Percentiles rank a stretch among this genome's conserved stretches.
Evolutionary conservation across 192 early-diverging fungal species (phyloP).

Genomic region (Podila minutissima): DNA sequence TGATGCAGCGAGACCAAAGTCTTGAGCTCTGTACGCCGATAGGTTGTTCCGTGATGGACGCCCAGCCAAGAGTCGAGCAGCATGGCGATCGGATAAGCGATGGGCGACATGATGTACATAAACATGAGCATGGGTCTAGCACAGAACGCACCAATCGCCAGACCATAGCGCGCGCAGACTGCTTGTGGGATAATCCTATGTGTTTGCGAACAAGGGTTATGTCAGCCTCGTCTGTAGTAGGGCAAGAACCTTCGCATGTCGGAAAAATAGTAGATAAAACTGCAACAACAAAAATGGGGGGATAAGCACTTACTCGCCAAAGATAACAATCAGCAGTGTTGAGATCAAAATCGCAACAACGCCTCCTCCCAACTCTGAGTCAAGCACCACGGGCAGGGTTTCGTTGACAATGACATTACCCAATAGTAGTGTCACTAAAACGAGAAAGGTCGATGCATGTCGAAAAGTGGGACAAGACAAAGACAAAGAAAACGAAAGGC

Average conservation of each 20-base stretch:
- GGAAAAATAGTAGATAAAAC: not conserved
- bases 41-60: conserved; percentile 79
- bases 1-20: conserved; percentile 80
- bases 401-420: conserved; percentile 93
- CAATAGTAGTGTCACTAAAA: conserved; percentile 89
- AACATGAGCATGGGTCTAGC: conserved; percentile 56
- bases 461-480: not conserved
- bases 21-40: conserved; percentile 76
- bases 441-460: not conserved
- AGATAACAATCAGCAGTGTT: conserved; percentile 86
- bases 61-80: conserved; percentile 87
- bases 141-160: conserved; percentile 91
- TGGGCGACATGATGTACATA: conserved; percentile 61
- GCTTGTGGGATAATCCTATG: conserved; percentile 87
- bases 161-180: conserved; percentile 87
- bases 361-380: conserved; percentile 76
- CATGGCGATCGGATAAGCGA: conserved; percentile 88
- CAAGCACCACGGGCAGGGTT: conserved; percentile 83
- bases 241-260: too few relatives aligned
- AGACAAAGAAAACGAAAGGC: too few relatives aligned
- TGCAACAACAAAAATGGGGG: not conserved
- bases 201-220: not conserved
- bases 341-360: conserved; percentile 85
- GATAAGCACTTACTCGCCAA: conserved; percentile 76
- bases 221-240: not conserved